A percentile compares a stretch with the other conserved stretches of the same genome.
Evolutionary conservation across 176 grass and related monocot genomes (phyloP).

Genomic region (Aechmea fasciata): DNA sequence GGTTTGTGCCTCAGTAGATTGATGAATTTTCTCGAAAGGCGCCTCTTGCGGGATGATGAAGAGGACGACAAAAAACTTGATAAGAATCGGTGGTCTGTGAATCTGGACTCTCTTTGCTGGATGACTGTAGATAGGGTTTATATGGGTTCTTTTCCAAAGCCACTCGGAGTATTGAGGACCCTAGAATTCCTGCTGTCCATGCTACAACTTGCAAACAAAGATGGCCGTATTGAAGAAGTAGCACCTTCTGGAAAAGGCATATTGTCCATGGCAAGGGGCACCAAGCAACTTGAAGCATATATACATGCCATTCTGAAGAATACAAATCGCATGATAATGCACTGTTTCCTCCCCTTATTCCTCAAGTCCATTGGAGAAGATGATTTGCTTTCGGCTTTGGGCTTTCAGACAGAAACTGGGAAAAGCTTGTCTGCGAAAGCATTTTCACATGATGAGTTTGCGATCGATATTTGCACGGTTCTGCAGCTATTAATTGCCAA

Average conservation of each 20-base stretch:
- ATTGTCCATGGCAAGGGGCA: slow-evolving; percentile 87
- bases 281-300: slow-evolving; percentile 81
- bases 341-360: slow-evolving; percentile 89
- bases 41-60: slow-evolving; percentile 85
- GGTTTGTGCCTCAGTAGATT: slow-evolving; percentile 95
- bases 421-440: slow-evolving; percentile 44
- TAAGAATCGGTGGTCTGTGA: slow-evolving; percentile 81
- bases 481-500: slow-evolving; percentile 89
- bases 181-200: slow-evolving; percentile 95
- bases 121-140: slow-evolving; percentile 92
- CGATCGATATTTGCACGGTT: slow-evolving; percentile 82
- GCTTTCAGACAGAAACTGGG: slow-evolving; percentile 57
- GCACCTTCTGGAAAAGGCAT: slow-evolving; percentile 81
- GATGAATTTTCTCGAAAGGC: slow-evolving; percentile 98
- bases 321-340: slow-evolving; percentile 96
- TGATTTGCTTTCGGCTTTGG: slow-evolving; percentile 66
- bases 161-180: slow-evolving; percentile 70
- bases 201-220: slow-evolving; percentile 94
- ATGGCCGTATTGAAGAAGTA: slow-evolving; percentile 89
- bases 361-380: slow-evolving; percentile 83
- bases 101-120: slow-evolving; percentile 94
- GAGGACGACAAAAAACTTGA: slow-evolving; percentile 91
- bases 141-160: slow-evolving; percentile 88
- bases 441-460: slow-evolving; percentile 46
- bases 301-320: slow-evolving; percentile 96